phyloP scores from a whole-genome alignment of 129 eudicot genomes.

The Lactuca saligna region DNA sequence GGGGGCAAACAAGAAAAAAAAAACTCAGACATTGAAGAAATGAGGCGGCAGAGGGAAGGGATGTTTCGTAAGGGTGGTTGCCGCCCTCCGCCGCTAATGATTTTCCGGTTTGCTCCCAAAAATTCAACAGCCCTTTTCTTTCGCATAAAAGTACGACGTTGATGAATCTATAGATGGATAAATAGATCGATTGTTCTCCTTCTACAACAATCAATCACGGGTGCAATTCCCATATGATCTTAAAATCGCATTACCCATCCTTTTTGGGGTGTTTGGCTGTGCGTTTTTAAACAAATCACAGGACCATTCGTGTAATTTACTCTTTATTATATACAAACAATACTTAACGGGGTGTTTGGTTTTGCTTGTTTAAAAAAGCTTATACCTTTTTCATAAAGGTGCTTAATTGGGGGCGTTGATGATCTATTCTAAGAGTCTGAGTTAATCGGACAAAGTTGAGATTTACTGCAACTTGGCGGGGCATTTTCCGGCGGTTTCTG shows the following conservation, averaged over 20 bases:
- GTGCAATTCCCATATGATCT: neutral
- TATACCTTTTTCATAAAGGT: neutral
- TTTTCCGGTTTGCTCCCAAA: conserved; percentile 1
- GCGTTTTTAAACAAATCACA: neutral
- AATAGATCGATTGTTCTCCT: neutral
- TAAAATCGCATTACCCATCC: neutral
- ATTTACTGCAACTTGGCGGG: conserved; percentile 27
- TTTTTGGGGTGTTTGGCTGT: neutral
- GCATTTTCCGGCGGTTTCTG: conserved; percentile 11
- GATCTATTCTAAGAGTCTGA: conserved; percentile 19
- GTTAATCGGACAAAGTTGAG: conserved; percentile 10
- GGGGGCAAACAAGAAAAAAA: neutral
- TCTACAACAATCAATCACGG: neutral
- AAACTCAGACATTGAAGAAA: conserved; percentile 21
- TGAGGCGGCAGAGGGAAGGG: conserved; percentile 31
- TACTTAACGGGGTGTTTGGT: neutral
- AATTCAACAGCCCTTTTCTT: neutral
- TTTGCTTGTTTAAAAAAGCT: neutral
- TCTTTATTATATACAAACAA: neutral
- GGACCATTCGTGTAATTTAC: conserved; percentile 1
- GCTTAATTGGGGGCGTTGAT: conserved; percentile 13
- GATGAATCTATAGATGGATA: too few relatives aligned
- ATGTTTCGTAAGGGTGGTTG: conserved; percentile 36
- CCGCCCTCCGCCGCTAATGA: conserved; percentile 29
- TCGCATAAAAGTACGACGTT: too few relatives aligned